Conservation (phyloP, 176 grass and related monocot species). For the Phragmites australis region DNA sequence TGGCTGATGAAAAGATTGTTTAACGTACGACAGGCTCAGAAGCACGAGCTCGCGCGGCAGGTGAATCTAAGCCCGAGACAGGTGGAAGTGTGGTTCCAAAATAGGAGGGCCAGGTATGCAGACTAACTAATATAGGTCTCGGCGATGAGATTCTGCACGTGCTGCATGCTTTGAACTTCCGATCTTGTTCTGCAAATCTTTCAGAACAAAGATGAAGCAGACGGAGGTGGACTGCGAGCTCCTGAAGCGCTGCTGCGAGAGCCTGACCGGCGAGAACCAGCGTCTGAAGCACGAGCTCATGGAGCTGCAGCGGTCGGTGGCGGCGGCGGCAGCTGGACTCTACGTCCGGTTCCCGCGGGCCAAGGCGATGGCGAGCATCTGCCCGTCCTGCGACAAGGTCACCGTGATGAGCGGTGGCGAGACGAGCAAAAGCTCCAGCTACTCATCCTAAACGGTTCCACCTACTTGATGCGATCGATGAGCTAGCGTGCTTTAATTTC, state of each 20-base stretch:
- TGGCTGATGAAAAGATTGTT: not conserved
- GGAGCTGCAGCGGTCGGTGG: slow-evolving; percentile 40
- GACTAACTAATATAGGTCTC: not conserved
- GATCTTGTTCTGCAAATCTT: not conserved
- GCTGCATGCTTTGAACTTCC: not conserved
- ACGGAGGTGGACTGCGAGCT: slow-evolving; percentile 66
- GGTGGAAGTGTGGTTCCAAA: slow-evolving; percentile 95
- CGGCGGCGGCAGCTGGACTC: not conserved
- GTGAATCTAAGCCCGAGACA: slow-evolving; percentile 69
- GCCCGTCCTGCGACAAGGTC: slow-evolving; percentile 60
- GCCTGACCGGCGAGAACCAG: slow-evolving; percentile 64
- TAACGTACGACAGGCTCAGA: slow-evolving; percentile 49
- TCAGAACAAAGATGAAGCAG: slow-evolving; percentile 77
- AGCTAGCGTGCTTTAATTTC: not conserved
- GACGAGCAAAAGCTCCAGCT: slow-evolving; percentile 40
- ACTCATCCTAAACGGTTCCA: not conserved
- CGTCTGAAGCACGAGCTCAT: slow-evolving; percentile 60
- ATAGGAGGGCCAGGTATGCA: slow-evolving; percentile 77
- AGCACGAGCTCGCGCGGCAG: slow-evolving; percentile 58
- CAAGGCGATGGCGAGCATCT: slow-evolving; percentile 29
- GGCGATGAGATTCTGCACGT: too few species aligned
- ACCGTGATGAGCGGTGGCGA: slow-evolving; percentile 33
- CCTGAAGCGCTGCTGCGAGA: slow-evolving; percentile 64
- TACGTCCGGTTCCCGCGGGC: slow-evolving; percentile 33
- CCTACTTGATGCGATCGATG: not conserved